These are phyloP conservation scores for Monilinia fructicola DNA, from an alignment of 2,329 filamentous ascomycete species.

Conservation along the genomic window DNA sequence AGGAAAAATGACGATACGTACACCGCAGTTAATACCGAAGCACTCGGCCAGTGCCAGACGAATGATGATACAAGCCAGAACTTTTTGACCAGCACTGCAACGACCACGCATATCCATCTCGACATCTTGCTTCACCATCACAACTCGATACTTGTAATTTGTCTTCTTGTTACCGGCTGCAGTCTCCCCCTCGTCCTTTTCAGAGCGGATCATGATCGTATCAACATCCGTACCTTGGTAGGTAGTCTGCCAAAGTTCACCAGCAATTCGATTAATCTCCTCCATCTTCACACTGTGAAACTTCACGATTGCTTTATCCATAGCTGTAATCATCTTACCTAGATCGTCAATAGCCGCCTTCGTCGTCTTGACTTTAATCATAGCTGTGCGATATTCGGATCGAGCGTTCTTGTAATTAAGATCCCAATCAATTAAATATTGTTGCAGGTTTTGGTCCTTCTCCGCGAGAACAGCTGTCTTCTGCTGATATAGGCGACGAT, in stretches of 20 bases:
- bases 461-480: slow-evolving; percentile 14
- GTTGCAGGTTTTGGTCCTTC: slow-evolving; percentile 76
- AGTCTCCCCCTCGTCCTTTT: slow-evolving; percentile 72
- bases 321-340: slow-evolving; percentile 73
- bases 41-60: slow-evolving; percentile 93
- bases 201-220: slow-evolving; percentile 90
- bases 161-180: slow-evolving; percentile 51
- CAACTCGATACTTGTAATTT: slow-evolving; percentile 94
- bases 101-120: slow-evolving; percentile 99
- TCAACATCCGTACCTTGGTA: slow-evolving; percentile 98
- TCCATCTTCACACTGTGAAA: slow-evolving; percentile 98
- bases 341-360: slow-evolving; percentile 92
- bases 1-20: slow-evolving; percentile 34
- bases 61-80: slow-evolving; percentile 95
- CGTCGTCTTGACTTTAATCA: slow-evolving; percentile 87
- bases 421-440: slow-evolving; percentile 76
- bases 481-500: slow-evolving; percentile 77
- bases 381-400: slow-evolving; percentile 76
- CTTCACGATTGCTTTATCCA: slow-evolving; percentile 96
- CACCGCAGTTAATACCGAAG: slow-evolving; percentile 90
- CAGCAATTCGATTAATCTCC: slow-evolving; percentile 92
- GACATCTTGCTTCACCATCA: slow-evolving; percentile 95
- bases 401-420: slow-evolving; percentile 84
- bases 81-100: slow-evolving; percentile 94
- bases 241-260: slow-evolving; percentile 94